Conservation (phyloP, 1,284 basidiomycete species). For the Papiliotrema flavescens region DNA sequence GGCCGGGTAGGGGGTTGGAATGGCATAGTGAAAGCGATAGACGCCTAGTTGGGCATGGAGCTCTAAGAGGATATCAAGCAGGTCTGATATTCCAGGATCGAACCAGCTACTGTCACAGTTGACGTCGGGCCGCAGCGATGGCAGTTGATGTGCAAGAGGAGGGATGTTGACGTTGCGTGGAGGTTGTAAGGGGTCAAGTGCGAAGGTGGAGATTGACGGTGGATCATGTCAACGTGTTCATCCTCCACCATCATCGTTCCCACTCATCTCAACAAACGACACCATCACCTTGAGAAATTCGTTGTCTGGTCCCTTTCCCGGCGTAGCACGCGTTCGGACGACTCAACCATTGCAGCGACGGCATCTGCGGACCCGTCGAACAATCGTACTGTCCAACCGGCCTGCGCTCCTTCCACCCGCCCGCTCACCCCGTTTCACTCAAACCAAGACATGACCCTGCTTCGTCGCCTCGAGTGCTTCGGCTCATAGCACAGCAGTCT, state of each 20-base stretch:
- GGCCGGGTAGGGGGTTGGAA: slow-evolving; percentile 42
- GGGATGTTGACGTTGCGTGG: too few species aligned
- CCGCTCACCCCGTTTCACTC: background rate
- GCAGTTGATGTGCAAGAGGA: too few species aligned
- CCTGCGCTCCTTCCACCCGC: background rate
- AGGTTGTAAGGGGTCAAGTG: too few species aligned
- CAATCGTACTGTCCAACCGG: background rate
- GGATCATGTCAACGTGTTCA: background rate
- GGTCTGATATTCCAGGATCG: background rate
- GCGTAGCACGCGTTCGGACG: too few species aligned
- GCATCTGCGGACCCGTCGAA: too few species aligned
- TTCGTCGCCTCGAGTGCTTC: background rate
- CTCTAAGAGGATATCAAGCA: background rate
- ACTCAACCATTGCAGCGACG: too few species aligned
- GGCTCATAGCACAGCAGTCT: background rate
- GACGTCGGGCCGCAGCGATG: too few species aligned
- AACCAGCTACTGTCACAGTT: too few species aligned
- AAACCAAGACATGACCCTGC: background rate
- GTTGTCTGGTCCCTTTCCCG: too few species aligned
- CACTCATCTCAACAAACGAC: background rate
- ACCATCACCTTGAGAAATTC: background rate
- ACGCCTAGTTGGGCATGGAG: background rate
- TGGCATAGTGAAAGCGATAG: slow-evolving; percentile 18
- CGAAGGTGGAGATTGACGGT: background rate
- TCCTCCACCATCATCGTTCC: background rate